Base-by-base conservation (phyloP, 805 yeast genomes). In the Wickerhamiella azymoides region DNA sequence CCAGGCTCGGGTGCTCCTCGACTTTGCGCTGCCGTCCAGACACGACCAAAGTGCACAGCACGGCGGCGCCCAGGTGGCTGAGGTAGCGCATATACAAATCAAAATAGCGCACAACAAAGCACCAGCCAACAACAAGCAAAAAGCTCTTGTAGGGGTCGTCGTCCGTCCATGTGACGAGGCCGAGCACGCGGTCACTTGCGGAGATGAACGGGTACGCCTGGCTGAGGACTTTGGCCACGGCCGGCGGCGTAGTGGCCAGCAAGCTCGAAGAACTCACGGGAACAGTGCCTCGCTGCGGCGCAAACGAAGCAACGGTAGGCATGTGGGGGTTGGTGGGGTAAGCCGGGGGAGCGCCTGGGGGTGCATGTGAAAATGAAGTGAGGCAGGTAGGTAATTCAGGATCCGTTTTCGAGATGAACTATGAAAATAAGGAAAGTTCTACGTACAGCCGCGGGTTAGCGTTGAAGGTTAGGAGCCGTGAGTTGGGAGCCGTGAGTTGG, bases 91-190 rank as follows among this genome's bases (percentile, higher is more conserved):
- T 72, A 45, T 86, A 62, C n/a, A 68, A 63, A 56, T 86, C 94
- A 59, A 83, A 84, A 63, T 86, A 84, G n/a, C 81, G 62, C 17
- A 84, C 82, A 3, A 72, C 57, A 4, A 80, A 63, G 1, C 76
- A 66, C 60, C 74, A 79, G 10, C 67, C 54, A 2, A 76, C 65
- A 19, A 81, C 71, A 39, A 80, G 55, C 24, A 85, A 69, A 16
- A 82, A 66, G 55, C 85, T 77, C 47, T 79, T 64, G 84, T 89
- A 85, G 28, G 73, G 69, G 59, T 84, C 92, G 32, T 82, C 88
- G 50, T 79, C 78, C 2, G 96, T 83, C 98, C 98, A 89, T 0
- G 97, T 88, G 32, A 84, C 62, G 35, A 86, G 69, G 37, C 84
- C 78, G 46, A 86, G 67, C 2, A 74, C 51, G 52, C 78, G 76